Conservation (phyloP, 495 filamentous ascomycete species). For the Aspergillus wentii region DNA sequence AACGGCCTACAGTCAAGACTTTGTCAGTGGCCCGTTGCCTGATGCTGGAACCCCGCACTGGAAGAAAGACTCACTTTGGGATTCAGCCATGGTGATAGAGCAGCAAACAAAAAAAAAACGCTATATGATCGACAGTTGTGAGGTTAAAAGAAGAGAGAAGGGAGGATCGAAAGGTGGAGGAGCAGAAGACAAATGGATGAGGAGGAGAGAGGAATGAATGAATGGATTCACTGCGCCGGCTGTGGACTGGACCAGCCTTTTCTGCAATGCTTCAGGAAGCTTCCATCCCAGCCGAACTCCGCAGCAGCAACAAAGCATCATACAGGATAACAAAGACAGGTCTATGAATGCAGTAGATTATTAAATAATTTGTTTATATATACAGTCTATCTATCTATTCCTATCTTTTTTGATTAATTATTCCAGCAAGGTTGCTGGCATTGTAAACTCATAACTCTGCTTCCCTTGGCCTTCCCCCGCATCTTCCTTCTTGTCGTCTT, state of each 20-base stretch:
- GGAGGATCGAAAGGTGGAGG: slow-evolving; percentile 2
- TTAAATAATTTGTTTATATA: slow-evolving; percentile 12
- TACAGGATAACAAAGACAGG: too few species aligned
- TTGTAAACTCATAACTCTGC: slow-evolving; percentile 25
- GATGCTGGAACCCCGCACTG: slow-evolving; percentile 22
- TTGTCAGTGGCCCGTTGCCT: slow-evolving; percentile 7
- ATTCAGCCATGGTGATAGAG: slow-evolving; percentile 29
- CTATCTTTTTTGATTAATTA: slow-evolving; percentile 14
- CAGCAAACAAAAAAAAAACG: too few species aligned
- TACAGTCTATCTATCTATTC: slow-evolving; percentile 8
- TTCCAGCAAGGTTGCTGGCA: slow-evolving; percentile 37
- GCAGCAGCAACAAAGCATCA: background rate
- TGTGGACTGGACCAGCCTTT: slow-evolving; percentile 8
- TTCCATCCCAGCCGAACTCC: slow-evolving; percentile 28
- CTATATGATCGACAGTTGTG: too few species aligned
- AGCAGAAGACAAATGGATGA: background rate
- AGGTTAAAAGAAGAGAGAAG: slow-evolving; percentile 1
- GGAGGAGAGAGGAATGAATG: slow-evolving; percentile 7
- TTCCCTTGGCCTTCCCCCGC: slow-evolving; percentile 10
- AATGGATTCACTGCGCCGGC: too few species aligned
- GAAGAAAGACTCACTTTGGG: slow-evolving; percentile 26
- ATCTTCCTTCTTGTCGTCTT: slow-evolving; percentile 14
- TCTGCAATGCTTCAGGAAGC: slow-evolving; percentile 38
- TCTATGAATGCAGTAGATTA: background rate
- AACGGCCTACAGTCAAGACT: slow-evolving; percentile 40